phyloP scores from a whole-genome alignment of 176 grass and related monocot species.

The Rhynchospora pubera region DNA sequence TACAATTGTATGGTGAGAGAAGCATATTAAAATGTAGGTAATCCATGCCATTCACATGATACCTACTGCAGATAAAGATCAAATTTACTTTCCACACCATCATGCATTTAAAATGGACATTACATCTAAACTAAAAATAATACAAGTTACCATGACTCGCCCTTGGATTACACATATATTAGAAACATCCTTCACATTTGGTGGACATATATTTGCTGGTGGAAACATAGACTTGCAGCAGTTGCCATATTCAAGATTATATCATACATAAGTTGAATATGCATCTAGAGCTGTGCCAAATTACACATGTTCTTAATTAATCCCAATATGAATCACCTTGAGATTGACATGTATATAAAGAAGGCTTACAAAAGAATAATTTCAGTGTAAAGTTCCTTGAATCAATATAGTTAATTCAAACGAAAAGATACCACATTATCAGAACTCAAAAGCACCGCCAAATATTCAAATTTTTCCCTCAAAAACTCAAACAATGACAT shows the following conservation, averaged over 20 bases:
- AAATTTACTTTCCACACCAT: not conserved
- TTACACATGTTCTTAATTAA: constrained; percentile 1
- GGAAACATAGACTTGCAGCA: not conserved
- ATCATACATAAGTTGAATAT: not conserved
- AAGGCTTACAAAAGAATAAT: not conserved
- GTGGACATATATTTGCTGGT: not conserved
- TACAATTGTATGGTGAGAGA: not conserved
- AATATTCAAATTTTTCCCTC: not conserved
- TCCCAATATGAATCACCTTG: not conserved
- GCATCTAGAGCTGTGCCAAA: not conserved
- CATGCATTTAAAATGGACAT: not conserved
- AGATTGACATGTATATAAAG: not conserved
- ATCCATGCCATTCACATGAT: not conserved
- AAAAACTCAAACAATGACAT: not conserved
- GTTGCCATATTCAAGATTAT: not conserved
- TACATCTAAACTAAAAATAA: not conserved
- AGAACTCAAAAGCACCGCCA: not conserved
- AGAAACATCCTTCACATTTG: not conserved
- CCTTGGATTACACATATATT: not conserved
- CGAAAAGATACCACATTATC: not conserved
- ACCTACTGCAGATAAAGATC: not conserved
- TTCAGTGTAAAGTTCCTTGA: not conserved
- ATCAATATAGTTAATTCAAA: constrained; percentile 2
- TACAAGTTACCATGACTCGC: not conserved
- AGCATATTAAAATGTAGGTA: constrained; percentile 9